Evolutionary conservation across 1,284 basidiomycete species (phyloP), one percentile per base, ranked within the genome.

Genomic region (Ceratobasidium theobromae): DNA sequence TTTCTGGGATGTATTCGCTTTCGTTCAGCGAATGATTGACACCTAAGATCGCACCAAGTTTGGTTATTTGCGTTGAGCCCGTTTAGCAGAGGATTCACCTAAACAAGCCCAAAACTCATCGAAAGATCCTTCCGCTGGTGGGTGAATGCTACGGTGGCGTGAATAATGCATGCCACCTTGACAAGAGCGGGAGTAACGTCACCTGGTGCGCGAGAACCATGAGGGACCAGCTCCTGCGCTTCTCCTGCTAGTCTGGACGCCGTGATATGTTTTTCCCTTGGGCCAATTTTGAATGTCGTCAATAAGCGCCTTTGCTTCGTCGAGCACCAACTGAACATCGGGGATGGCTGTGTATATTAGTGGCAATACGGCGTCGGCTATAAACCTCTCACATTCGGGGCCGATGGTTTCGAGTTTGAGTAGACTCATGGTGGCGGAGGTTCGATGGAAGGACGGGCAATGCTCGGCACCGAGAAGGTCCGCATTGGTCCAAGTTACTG

Each of bases 91-190:
- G 30, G 2, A 28, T 32, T 28, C 12, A 62, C 57, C 60, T 18
- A 64, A 16, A 14, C 60, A 64, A 12, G 6, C 11, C 60, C 60
- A 64, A 18, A 64, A 53, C 2, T 64, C 48, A 3, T 64, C 49
- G 21, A 64, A 64, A 1, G 48, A 32, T 3, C 48, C 60, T 2
- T 64, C 35, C 1, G 21, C n/a, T 9, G 46, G 60, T 8, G 35
- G 9, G 23, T 65, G 49, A 1, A 33, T 2, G 12, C 60, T 65
- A n/a, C 9, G 9, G 21, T 3, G 3, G n/a, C 35, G n/a, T 21
- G 4, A 23, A 16, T 11, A 28, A 33, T 43, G 9, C 5, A 53
- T 16, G 27, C 21, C 3, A 11, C 2, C 14, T 3, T 21, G 4
- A 33, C 14, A 18, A 21, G 30, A 18, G 46, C 32, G 25, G 9